phyloP scores from a whole-genome alignment of 441 rosid species.

The Gossypium aridum region DNA sequence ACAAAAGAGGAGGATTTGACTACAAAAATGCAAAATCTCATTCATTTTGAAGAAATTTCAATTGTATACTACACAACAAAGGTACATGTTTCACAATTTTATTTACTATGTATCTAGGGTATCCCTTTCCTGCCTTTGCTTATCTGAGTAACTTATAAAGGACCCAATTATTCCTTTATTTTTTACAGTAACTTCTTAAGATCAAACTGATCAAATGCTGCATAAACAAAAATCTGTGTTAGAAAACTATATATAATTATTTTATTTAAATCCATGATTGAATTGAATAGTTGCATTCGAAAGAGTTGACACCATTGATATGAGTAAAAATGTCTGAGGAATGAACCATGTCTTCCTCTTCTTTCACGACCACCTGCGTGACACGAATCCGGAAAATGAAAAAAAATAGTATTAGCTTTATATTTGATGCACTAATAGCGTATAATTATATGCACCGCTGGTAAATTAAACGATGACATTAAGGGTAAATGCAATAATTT shows the following conservation, averaged over 20 bases:
- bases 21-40: neutral
- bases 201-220: slow-evolving; percentile 6
- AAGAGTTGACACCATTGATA: slow-evolving; percentile 79
- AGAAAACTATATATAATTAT: neutral
- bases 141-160: slow-evolving; percentile 8
- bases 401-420: no score
- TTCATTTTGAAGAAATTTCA: neutral
- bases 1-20: neutral
- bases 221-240: neutral
- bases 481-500: no score
- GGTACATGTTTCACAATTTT: slow-evolving; percentile 10
- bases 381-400: neutral
- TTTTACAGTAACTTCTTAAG: neutral
- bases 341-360: slow-evolving; percentile 70
- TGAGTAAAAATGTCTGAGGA: slow-evolving; percentile 80
- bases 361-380: slow-evolving; percentile 53
- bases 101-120: slow-evolving; percentile 17
- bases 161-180: slow-evolving; percentile 17
- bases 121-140: slow-evolving; percentile 16
- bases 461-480: no score
- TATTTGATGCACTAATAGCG: no score
- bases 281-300: slow-evolving; percentile 74
- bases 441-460: no score
- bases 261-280: slow-evolving; percentile 56
- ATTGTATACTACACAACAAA: neutral